These are phyloP conservation scores for Beverwykella pulmonaria DNA, from an alignment of 495 filamentous ascomycete genomes.

Conservation along the genomic window DNA sequence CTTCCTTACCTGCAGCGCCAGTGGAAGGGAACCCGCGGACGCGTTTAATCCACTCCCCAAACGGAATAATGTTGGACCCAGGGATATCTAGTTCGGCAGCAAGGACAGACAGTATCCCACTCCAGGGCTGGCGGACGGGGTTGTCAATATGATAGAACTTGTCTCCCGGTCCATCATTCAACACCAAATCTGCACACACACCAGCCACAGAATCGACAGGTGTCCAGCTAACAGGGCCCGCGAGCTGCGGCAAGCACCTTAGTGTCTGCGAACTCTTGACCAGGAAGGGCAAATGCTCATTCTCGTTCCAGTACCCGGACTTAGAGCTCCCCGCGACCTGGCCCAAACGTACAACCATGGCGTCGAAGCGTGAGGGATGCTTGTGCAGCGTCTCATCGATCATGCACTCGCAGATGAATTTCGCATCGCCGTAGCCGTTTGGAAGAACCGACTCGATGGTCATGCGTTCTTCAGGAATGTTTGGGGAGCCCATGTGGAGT, in stretches of 20 bases:
- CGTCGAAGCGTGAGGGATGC: neutral
- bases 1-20: neutral
- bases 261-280: constrained; percentile 13
- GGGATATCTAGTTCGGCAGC: constrained; percentile 5
- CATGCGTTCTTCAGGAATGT: constrained; percentile 18
- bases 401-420: constrained; percentile 25
- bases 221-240: constrained; percentile 2
- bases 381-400: constrained; percentile 17
- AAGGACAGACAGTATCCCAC: constrained; percentile 6
- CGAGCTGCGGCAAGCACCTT: constrained; percentile 5
- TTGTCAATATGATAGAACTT: constrained; percentile 24
- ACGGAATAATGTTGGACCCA: neutral
- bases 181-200: neutral
- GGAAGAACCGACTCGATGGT: constrained; percentile 10
- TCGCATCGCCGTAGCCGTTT: constrained; percentile 28
- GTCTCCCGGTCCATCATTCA: neutral
- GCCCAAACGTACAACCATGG: constrained; percentile 11
- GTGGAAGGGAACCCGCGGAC: neutral
- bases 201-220: constrained; percentile 16
- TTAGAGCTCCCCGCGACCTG: constrained; percentile 18
- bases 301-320: constrained; percentile 19
- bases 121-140: constrained; percentile 20
- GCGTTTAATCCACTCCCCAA: constrained; percentile 1
- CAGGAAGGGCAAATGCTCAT: constrained; percentile 21
- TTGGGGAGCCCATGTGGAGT: constrained; percentile 32